Evolutionary conservation across 176 grass and related monocot species (phyloP), one percentile per base, ranked within the genome.

Genomic region (Oryza brachyantha): DNA sequence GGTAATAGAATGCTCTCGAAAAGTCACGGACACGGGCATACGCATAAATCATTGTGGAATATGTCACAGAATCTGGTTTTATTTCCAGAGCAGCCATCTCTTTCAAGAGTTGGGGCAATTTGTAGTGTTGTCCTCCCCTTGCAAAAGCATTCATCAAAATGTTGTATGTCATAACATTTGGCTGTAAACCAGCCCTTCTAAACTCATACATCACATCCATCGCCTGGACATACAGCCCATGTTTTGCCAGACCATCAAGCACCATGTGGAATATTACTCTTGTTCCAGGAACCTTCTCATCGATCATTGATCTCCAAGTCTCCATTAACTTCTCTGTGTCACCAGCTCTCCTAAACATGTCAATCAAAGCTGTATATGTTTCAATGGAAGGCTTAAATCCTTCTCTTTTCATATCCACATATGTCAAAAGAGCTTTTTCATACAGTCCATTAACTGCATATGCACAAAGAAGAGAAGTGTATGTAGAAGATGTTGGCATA

Each of bases 71-170:
- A 72, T 97, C 91, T 69, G 91, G 91, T 84, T 88, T 94, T 76
- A 94, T 82, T 75, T 90, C 54, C 46, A 94, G 70, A 16, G 52
- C 32, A 46, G 40, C 29, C 91, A 97, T 97, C 67, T 97, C 94
- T 88, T 90, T 97, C 75, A 97, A 70, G 41, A 94, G 74, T 70
- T 84, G 83, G 14, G 94, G 94, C 64, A 97, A 90, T 82, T 92
- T 97, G 82, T 83, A 92, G 74, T 97, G 87, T 22, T 97, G 94
- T 19, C 94, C 94, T 63, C 89, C 94, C 61, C 83, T 86, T 67
- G 91, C 92, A 92, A 92, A 97, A 42, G 91, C 91, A 86, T 97
- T 94, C 81, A 97, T 97, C 76, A 97, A 79, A 73, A 97, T 97
- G 70, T 94, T 97, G 79, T 90, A 97, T 45, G 91, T 92, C 91